Evolutionary conservation across 2,329 filamentous ascomycete genomes (phyloP).

Genomic region (Aspergillus pseudoterreus): DNA sequence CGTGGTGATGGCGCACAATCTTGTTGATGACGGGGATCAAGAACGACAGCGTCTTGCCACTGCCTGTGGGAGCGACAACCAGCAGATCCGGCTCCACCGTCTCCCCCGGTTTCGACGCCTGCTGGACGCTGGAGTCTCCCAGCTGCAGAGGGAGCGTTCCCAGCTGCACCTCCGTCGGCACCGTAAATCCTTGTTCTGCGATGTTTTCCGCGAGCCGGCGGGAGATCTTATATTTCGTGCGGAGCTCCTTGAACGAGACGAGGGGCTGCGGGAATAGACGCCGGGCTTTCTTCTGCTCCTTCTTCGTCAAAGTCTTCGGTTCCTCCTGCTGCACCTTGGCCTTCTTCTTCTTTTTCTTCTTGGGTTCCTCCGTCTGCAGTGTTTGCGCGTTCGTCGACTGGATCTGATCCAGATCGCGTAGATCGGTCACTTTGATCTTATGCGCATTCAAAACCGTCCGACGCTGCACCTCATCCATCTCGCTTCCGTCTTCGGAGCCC

Average conservation of each 20-base stretch:
- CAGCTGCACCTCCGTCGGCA: conserved; percentile 93
- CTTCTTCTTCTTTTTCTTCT: conserved; percentile 54
- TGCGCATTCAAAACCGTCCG: conserved; percentile 72
- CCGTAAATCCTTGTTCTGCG: conserved; percentile 73
- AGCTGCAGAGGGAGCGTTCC: conserved; percentile 78
- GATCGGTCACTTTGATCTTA: conserved; percentile 76
- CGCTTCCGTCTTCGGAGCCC: conserved; percentile 14
- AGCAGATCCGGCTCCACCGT: conserved; percentile 65
- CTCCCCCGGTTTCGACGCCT: conserved; percentile 27
- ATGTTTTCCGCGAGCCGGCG: conserved; percentile 73
- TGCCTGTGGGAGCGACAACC: conserved; percentile 88
- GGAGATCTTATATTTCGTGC: conserved; percentile 68
- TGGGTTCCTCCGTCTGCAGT: conserved; percentile 31
- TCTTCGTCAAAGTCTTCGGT: conserved; percentile 39
- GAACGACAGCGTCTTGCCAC: conserved; percentile 93
- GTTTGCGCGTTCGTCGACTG: conserved; percentile 16
- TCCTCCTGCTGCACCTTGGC: conserved; percentile 46
- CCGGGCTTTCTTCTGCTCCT: conserved; percentile 48
- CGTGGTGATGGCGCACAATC: conserved; percentile 55
- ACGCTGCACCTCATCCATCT: conserved; percentile 67
- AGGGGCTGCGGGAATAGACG: conserved; percentile 77
- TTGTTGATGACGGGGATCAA: conserved; percentile 80
- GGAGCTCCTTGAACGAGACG: conserved; percentile 69
- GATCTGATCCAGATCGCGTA: conserved; percentile 52
- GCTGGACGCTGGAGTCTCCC: conserved; percentile 42